phyloP scores from a whole-genome alignment of 495 filamentous ascomycete genomes.

The Cenococcum geophilum region DNA sequence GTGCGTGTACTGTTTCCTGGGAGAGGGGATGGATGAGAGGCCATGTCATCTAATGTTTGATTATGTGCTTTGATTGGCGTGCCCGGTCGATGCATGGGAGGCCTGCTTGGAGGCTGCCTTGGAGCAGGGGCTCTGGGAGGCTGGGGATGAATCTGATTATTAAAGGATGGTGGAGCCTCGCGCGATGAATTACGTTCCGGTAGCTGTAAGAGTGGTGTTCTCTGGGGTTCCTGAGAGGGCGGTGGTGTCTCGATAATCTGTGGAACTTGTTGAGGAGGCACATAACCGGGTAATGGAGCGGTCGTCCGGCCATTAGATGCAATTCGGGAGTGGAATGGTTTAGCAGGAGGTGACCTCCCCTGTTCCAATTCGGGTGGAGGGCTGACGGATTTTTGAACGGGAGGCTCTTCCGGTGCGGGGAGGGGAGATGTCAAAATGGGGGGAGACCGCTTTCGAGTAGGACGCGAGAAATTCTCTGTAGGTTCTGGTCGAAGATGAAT shows the following conservation, averaged over 20 bases:
- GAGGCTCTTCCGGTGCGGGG: constrained; percentile 13
- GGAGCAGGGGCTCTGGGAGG: constrained; percentile 12
- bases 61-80: constrained; percentile 29
- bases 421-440: constrained; percentile 6
- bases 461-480: constrained; percentile 35
- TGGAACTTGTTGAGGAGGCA: constrained; percentile 30
- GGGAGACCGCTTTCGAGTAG: constrained; percentile 25
- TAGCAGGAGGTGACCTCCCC: constrained; percentile 21
- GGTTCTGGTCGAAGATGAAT: constrained; percentile 40
- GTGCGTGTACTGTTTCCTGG: constrained; percentile 68
- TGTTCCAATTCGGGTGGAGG: constrained; percentile 11
- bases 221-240: constrained; percentile 29
- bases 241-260: constrained; percentile 41
- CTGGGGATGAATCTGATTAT: constrained; percentile 3
- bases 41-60: constrained; percentile 55
- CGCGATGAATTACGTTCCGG: constrained; percentile 40
- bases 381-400: constrained; percentile 6
- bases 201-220: constrained; percentile 19
- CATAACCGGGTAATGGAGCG: constrained; percentile 39
- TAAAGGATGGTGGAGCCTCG: constrained; percentile 14
- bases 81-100: constrained; percentile 9
- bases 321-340: constrained; percentile 39
- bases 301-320: constrained; percentile 41
- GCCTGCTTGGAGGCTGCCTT: constrained; percentile 14
- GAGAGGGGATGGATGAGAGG: constrained; percentile 56